phyloP scores from a whole-genome alignment of 2,329 filamentous ascomycete species.

The Plenodomus tracheiphilus region DNA sequence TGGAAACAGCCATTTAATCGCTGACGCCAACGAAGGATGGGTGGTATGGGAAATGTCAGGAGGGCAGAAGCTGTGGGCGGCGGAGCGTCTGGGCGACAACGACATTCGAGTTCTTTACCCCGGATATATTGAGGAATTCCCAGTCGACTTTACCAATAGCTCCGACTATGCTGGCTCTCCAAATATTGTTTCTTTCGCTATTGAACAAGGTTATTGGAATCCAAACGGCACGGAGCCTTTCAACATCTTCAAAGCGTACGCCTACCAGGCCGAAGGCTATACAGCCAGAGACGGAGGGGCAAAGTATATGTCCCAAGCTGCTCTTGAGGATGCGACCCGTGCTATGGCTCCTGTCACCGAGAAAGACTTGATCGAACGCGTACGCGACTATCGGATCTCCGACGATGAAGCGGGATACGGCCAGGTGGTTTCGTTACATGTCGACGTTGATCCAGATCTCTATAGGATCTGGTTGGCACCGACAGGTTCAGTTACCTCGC shows the following conservation, averaged over 20 bases:
- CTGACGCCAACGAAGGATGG: constrained; percentile 44
- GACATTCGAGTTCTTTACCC: constrained; percentile 41
- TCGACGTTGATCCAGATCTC: constrained; percentile 33
- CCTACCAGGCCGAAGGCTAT: constrained; percentile 29
- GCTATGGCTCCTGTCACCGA: constrained; percentile 56
- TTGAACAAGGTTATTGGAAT: constrained; percentile 43
- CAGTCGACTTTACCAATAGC: constrained; percentile 33
- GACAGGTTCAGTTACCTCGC: constrained; percentile 40
- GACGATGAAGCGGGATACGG: constrained; percentile 45
- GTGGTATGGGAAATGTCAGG: constrained; percentile 43
- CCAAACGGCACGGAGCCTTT: constrained; percentile 37
- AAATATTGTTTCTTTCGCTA: constrained; percentile 41
- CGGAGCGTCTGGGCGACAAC: constrained; percentile 36
- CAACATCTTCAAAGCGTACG: constrained; percentile 44
- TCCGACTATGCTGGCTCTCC: constrained; percentile 38
- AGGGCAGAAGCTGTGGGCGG: constrained; percentile 40
- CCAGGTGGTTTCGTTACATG: constrained; percentile 35
- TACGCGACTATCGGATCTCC: constrained; percentile 41
- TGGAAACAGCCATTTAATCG: constrained; percentile 50
- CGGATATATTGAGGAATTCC: constrained; percentile 44
- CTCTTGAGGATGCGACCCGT: constrained; percentile 40
- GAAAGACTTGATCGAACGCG: constrained; percentile 50
- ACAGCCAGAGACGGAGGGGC: constrained; percentile 40
- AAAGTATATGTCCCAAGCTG: constrained; percentile 45
- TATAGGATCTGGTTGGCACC: constrained; percentile 42